A percentile compares a stretch with the other conserved stretches of the same genome.
phyloP scores from a whole-genome alignment of 805 yeast species.

The Hanseniaspora mollemarum region DNA sequence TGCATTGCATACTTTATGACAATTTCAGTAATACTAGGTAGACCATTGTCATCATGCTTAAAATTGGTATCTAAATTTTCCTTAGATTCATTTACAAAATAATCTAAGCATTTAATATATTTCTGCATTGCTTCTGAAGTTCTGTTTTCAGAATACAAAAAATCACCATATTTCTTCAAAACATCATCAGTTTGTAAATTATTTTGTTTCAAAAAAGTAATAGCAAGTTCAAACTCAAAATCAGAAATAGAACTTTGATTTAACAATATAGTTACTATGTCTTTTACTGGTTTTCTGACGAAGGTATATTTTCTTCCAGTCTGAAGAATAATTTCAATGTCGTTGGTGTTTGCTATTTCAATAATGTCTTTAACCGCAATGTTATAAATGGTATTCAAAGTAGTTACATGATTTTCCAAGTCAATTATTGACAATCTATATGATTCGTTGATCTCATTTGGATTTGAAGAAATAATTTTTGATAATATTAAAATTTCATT shows the following conservation, averaged over 20 bases:
- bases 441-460: not conserved
- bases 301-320: constrained; percentile 1
- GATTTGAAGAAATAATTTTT: not conserved
- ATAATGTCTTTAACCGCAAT: constrained; percentile 1
- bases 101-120: constrained; percentile 47
- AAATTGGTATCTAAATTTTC: constrained; percentile 7
- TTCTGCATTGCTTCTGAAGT: constrained; percentile 61
- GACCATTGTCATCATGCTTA: not conserved
- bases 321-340: not conserved
- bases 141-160: constrained; percentile 53
- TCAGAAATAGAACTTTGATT: not conserved
- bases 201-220: constrained; percentile 22
- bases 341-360: not conserved
- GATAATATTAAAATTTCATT: not conserved
- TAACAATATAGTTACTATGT: constrained; percentile 1
- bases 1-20: constrained; percentile 12
- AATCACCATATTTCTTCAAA: constrained; percentile 57
- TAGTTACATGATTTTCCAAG: not conserved
- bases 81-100: constrained; percentile 11
- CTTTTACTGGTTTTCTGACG: not conserved
- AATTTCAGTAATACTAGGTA: constrained; percentile 12
- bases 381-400: constrained; percentile 1
- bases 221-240: constrained; percentile 60
- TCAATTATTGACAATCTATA: constrained; percentile 1
- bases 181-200: constrained; percentile 27